Percentiles rank a stretch among this genome's conserved stretches.
Evolutionary conservation across 495 filamentous ascomycete genomes (phyloP).

Genomic region (Cercophora scortea): DNA sequence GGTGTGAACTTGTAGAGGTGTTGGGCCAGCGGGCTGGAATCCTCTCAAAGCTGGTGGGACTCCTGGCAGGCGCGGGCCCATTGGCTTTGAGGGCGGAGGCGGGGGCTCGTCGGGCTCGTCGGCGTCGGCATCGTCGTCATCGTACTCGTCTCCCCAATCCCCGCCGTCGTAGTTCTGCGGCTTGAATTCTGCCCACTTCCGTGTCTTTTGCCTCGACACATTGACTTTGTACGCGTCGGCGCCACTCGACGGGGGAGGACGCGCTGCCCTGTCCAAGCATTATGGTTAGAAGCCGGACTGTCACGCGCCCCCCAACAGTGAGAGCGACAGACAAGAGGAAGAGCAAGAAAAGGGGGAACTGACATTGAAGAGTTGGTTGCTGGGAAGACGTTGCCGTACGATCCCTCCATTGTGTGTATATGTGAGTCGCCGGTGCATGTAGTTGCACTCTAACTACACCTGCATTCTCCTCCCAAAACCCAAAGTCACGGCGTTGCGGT

Average conservation of each 20-base stretch:
- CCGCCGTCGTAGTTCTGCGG: slow-evolving; percentile 82
- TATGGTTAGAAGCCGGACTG: background rate
- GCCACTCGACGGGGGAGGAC: slow-evolving; percentile 12
- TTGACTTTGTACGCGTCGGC: slow-evolving; percentile 53
- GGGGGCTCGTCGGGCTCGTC: slow-evolving; percentile 50
- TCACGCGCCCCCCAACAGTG: too few species aligned
- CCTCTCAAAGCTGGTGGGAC: slow-evolving; percentile 4
- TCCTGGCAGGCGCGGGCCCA: slow-evolving; percentile 15
- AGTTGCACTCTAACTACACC: background rate
- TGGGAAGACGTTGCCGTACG: slow-evolving; percentile 26
- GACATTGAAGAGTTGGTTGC: slow-evolving; percentile 9
- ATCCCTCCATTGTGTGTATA: slow-evolving; percentile 17
- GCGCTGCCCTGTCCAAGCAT: too few species aligned
- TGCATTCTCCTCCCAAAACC: background rate
- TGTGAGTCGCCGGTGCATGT: background rate
- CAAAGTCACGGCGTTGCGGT: background rate
- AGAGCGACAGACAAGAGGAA: background rate
- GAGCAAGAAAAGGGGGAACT: background rate
- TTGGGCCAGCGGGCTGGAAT: slow-evolving; percentile 6
- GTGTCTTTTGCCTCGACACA: slow-evolving; percentile 84
- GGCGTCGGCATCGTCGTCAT: slow-evolving; percentile 25
- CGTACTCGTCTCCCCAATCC: slow-evolving; percentile 81
- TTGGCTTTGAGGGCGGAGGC: slow-evolving; percentile 28
- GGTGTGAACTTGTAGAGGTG: slow-evolving; percentile 14
- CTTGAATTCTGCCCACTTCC: slow-evolving; percentile 91